A percentile compares a stretch with the other conserved stretches of the same genome.
Conservation (phyloP, 2,329 filamentous ascomycete species). For the Hirsutella thompsonii region DNA sequence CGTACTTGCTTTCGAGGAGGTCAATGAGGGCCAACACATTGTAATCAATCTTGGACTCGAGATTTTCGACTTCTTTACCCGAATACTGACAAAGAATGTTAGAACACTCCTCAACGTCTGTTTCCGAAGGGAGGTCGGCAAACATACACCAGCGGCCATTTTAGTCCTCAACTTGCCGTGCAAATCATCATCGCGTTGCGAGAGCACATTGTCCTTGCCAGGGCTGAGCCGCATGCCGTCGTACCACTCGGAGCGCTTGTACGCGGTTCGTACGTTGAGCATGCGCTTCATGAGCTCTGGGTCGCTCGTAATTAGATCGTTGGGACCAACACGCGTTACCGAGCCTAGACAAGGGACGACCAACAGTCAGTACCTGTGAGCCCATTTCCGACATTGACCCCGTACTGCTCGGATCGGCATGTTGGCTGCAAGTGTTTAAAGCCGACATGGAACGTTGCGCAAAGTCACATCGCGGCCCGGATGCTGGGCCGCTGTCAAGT, state of each 20-base stretch:
- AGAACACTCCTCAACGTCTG: slow-evolving; percentile 2
- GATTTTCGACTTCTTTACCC: slow-evolving; percentile 33
- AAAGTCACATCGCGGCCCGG: not conserved
- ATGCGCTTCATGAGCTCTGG: slow-evolving; percentile 28
- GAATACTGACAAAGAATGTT: slow-evolving; percentile 25
- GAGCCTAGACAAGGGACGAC: slow-evolving; percentile 8
- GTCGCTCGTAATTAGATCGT: slow-evolving; percentile 32
- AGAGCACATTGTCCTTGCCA: slow-evolving; percentile 35
- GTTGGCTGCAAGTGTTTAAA: not conserved
- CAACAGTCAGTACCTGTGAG: not conserved
- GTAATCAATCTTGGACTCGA: slow-evolving; percentile 23
- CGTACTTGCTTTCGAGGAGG: slow-evolving; percentile 7
- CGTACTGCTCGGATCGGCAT: not conserved
- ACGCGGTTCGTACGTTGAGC: slow-evolving; percentile 23
- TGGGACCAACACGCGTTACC: slow-evolving; percentile 23
- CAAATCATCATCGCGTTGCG: slow-evolving; percentile 29
- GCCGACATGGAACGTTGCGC: too few species aligned
- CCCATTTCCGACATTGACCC: not conserved
- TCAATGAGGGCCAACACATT: slow-evolving; percentile 5
- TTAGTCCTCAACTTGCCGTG: slow-evolving; percentile 30
- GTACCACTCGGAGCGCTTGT: slow-evolving; percentile 28
- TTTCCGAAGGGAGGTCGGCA: slow-evolving; percentile 8
- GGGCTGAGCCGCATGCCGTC: slow-evolving; percentile 36
- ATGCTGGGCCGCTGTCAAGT: not conserved
- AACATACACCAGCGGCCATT: slow-evolving; percentile 33